Evolutionary conservation across 371 early-diverging fungal genomes (phyloP), one percentile per base, ranked within the genome.

Genomic region (Syncephalastrum sp.): DNA sequence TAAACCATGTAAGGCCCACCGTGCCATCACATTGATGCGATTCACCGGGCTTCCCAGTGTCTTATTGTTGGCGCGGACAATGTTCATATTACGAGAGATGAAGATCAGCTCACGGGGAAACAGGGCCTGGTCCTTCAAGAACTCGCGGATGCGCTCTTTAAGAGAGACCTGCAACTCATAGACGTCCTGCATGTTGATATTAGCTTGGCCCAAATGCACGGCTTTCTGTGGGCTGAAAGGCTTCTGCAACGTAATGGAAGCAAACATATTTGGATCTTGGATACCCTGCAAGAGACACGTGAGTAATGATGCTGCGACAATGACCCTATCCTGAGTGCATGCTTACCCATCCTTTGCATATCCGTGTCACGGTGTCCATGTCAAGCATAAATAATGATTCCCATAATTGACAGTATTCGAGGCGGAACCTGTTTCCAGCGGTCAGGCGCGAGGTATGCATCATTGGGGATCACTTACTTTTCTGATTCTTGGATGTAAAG

Each of bases 61-160:
- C 69, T 91, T 92, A 74, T 96, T 96, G 56, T 89, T 89, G 14
- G 93, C 84, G 1, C 91, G 78, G 6, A 92, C 89, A 54, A 93
- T 88, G 60, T 93, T 93, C 88, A 95, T 87, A 60, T 94, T 96
- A 47, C 95, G 75, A 6, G 90, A 90, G 19, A 96, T 79, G 61
- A 96, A 95, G 45, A 96, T 91, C 10, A 96, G 74, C 67, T 95
- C 97, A 41, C 82, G 84, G 25, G 97, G 97, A 24, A 96, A 70
- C 5, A 71, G 63, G 25, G 83, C 84, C 42, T 91, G 85, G 50
- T 91, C 82, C 29, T 75, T 66, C 38, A 96, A 69, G 44, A 93
- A 94, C 7, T 87, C 61, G 23, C 82, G 77, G 12, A 91, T 85
- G 1, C 88, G 72, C 15, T 84, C 77, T 68, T 95, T 94, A 58